Conservation (phyloP, 73 alveolate species). For the Stentor roeselii region DNA sequence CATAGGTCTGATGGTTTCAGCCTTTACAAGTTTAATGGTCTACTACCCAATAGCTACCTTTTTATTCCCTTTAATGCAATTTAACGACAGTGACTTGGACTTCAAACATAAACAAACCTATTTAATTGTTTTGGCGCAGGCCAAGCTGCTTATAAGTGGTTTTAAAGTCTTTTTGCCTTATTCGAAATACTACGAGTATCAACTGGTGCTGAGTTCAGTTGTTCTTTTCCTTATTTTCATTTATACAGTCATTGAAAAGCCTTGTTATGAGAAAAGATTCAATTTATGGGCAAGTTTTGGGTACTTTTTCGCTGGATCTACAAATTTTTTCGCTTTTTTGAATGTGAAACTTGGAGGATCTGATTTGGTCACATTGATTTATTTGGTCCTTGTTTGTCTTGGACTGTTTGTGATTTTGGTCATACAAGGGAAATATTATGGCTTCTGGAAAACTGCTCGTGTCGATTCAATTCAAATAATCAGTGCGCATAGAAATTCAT, state of each 20-base stretch:
- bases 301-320: neutral
- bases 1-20: neutral
- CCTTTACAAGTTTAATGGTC: neutral
- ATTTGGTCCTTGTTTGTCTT: no score
- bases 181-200: neutral
- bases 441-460: no score
- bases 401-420: no score
- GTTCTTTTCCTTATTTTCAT: neutral
- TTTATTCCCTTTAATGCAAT: conserved; percentile 18
- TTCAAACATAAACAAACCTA: neutral
- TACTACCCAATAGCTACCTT: conserved; percentile 29
- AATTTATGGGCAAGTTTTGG: neutral
- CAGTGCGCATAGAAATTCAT: no score
- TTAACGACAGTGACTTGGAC: conserved; percentile 17
- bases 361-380: no score
- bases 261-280: neutral
- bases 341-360: neutral
- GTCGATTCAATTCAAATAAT: no score
- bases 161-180: conserved; percentile 7
- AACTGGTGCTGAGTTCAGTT: neutral
- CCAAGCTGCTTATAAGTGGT: conserved; percentile 10
- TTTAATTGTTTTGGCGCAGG: conserved; percentile 6
- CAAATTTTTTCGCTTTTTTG: neutral
- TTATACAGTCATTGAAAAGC: neutral
- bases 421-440: no score